These are phyloP conservation scores for Agrocybe praecox DNA, from an alignment of 768 basidiomycete genomes.

Conservation along the genomic window DNA sequence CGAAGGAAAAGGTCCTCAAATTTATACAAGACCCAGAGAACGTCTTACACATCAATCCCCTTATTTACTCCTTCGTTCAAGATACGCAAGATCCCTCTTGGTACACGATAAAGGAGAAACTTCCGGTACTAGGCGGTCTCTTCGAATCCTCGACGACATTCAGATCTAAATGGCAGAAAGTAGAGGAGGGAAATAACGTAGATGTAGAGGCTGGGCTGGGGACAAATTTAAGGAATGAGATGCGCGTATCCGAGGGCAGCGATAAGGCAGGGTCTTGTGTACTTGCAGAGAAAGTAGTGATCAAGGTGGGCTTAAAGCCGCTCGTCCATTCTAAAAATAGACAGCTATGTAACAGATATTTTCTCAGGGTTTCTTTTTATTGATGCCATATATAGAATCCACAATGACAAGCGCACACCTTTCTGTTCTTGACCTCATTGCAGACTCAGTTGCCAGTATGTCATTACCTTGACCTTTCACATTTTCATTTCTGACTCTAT, in stretches of 20 bases:
- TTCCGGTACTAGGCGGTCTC: constrained; percentile 26
- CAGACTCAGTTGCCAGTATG: no score
- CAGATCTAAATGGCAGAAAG: constrained; percentile 9
- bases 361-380: no score
- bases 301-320: constrained; percentile 15
- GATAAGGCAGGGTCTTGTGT: constrained; percentile 19
- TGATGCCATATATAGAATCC: no score
- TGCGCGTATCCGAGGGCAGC: constrained; percentile 15
- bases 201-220: constrained; percentile 18
- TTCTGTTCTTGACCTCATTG: no score
- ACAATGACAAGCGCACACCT: no score
- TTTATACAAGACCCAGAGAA: constrained; percentile 35
- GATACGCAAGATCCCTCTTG: constrained; percentile 25
- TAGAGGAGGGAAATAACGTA: constrained; percentile 17
- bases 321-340: neutral
- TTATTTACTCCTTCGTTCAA: constrained; percentile 25
- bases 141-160: constrained; percentile 29
- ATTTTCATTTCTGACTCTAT: no score
- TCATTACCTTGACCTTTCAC: no score
- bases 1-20: constrained; percentile 20
- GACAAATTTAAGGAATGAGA: constrained; percentile 15
- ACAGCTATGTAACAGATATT: no score
- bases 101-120: constrained; percentile 31
- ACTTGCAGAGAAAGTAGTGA: constrained; percentile 25
- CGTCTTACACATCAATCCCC: constrained; percentile 30